These are phyloP conservation scores for Xerocomus amazonicus DNA, from an alignment of 1,284 basidiomycete genomes.

Conservation along the genomic window DNA sequence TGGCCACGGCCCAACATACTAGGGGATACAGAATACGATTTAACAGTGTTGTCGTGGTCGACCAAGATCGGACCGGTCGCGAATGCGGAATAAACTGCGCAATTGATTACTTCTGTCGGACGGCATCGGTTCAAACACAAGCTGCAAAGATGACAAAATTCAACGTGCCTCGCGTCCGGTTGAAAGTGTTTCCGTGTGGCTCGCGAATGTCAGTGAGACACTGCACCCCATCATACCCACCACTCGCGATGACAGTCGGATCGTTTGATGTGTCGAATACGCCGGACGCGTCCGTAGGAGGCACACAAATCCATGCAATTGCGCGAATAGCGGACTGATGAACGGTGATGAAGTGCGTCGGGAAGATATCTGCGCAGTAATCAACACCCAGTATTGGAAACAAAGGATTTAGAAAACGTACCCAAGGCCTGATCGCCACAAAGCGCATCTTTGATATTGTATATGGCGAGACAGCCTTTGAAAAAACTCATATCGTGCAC, in stretches of 20 bases:
- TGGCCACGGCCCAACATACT: conserved; percentile 74
- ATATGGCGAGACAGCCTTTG: conserved; percentile 72
- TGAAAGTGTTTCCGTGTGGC: conserved; percentile 57
- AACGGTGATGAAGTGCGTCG: conserved; percentile 65
- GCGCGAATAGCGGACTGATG: conserved; percentile 80
- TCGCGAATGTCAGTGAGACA: conserved; percentile 74
- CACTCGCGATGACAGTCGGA: conserved; percentile 70
- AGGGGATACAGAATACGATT: conserved; percentile 66
- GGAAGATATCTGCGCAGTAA: conserved; percentile 42
- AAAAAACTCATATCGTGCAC: not conserved
- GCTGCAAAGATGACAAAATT: not conserved
- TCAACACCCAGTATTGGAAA: not conserved
- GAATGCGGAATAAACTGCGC: conserved; percentile 62
- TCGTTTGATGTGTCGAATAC: conserved; percentile 45
- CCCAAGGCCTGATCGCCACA: conserved; percentile 24
- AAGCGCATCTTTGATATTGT: conserved; percentile 59
- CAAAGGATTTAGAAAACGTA: conserved; percentile 18
- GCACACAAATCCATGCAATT: conserved; percentile 67
- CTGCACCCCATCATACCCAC: conserved; percentile 75
- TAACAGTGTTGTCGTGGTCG: conserved; percentile 75
- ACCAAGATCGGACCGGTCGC: conserved; percentile 66
- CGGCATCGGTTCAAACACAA: not conserved
- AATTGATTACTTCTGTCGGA: conserved; percentile 61
- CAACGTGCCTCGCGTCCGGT: conserved; percentile 65
- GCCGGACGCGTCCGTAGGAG: conserved; percentile 51